phyloP scores from a whole-genome alignment of 257 asterid species.

The Linaria vulgaris region DNA sequence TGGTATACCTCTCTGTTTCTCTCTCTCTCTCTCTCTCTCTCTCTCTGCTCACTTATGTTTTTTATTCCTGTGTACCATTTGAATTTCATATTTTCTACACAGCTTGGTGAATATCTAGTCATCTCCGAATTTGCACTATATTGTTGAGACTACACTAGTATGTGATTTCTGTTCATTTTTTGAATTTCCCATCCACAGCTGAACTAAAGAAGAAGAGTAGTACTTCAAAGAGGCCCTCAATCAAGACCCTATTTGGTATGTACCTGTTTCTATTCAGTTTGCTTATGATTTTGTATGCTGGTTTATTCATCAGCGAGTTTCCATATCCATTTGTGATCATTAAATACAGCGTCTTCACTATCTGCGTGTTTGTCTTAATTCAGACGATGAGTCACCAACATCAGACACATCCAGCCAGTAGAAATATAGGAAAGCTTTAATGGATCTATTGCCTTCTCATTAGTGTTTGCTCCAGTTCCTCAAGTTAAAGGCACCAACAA shows the following conservation, averaged over 20 bases:
- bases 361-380: slow-evolving; percentile 22
- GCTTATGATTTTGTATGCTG: not conserved
- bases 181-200: slow-evolving; percentile 49
- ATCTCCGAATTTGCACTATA: too few relatives aligned
- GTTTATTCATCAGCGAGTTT: not conserved
- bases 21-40: slow-evolving; percentile 31
- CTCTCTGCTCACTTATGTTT: slow-evolving; percentile 9
- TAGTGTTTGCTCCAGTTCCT: slow-evolving; percentile 12
- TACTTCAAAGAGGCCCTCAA: slow-evolving; percentile 77
- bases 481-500: not conserved
- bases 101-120: too few relatives aligned
- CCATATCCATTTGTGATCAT: slow-evolving; percentile 26
- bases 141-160: slow-evolving; percentile 25
- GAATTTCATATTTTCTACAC: not conserved
- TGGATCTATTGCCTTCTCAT: slow-evolving; percentile 40
- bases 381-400: slow-evolving; percentile 77
- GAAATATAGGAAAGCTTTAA: slow-evolving; percentile 36
- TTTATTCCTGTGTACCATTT: not conserved
- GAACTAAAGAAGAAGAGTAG: slow-evolving; percentile 85
- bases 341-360: too few relatives aligned
- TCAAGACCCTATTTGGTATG: slow-evolving; percentile 89
- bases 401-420: slow-evolving; percentile 57
- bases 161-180: slow-evolving; percentile 22
- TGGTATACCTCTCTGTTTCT: slow-evolving; percentile 49
- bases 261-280: slow-evolving; percentile 8